phyloP scores from a whole-genome alignment of 2,329 filamentous ascomycete species.

The Cordyceps cicadae region DNA sequence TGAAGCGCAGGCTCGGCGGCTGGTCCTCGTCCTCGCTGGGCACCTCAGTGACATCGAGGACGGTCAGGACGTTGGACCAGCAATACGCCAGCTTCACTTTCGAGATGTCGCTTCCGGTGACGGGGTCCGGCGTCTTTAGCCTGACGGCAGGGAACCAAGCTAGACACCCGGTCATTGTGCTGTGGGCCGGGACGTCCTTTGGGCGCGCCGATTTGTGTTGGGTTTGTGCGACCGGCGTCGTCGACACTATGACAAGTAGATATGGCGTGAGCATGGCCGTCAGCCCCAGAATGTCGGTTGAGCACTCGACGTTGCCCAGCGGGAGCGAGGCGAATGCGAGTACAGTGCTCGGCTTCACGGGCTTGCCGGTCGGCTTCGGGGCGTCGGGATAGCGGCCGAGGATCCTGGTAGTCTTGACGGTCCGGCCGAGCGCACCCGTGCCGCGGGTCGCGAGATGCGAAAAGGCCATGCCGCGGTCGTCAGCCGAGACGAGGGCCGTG shows the following conservation, averaged over 20 bases:
- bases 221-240: slow-evolving; percentile 89
- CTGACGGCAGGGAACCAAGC: slow-evolving; percentile 97
- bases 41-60: slow-evolving; percentile 77
- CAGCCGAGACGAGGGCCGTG: slow-evolving; percentile 89
- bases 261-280: slow-evolving; percentile 96
- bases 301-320: slow-evolving; percentile 85
- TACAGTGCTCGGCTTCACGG: slow-evolving; percentile 86
- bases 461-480: slow-evolving; percentile 95
- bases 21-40: slow-evolving; percentile 63
- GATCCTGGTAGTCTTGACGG: slow-evolving; percentile 83
- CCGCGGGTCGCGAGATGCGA: slow-evolving; percentile 91
- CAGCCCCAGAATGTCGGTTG: slow-evolving; percentile 78
- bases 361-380: slow-evolving; percentile 51
- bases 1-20: slow-evolving; percentile 70
- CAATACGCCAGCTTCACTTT: slow-evolving; percentile 90
- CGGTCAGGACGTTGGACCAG: slow-evolving; percentile 96
- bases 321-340: slow-evolving; percentile 85
- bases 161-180: slow-evolving; percentile 84
- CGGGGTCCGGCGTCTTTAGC: slow-evolving; percentile 65
- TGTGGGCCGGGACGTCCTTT: slow-evolving; percentile 83
- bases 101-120: slow-evolving; percentile 60
- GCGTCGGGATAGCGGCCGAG: slow-evolving; percentile 81
- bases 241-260: slow-evolving; percentile 91
- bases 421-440: slow-evolving; percentile 74
- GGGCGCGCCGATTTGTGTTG: slow-evolving; percentile 89